phyloP scores from a whole-genome alignment of 1,284 basidiomycete genomes.

The Austroboletus niveus region DNA sequence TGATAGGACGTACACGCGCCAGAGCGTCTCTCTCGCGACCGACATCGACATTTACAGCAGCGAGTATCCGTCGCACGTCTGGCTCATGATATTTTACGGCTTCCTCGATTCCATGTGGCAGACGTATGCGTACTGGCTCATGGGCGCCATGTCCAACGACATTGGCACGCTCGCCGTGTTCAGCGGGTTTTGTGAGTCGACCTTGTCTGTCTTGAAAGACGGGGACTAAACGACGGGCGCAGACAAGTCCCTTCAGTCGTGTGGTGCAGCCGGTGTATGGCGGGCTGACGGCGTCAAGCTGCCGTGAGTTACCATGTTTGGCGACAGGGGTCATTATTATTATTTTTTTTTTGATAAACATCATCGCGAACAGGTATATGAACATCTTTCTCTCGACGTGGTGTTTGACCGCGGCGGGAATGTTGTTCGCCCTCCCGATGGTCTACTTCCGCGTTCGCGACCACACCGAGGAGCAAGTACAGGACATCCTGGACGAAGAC shows the following conservation, averaged over 20 bases:
- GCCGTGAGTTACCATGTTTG: conserved; percentile 17
- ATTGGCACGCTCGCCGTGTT: conserved; percentile 34
- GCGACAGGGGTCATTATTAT: no score
- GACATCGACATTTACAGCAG: conserved; percentile 44
- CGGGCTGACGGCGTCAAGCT: conserved; percentile 23
- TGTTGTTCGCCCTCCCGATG: conserved; percentile 40
- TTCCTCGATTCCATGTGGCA: conserved; percentile 60
- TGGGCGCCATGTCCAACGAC: conserved; percentile 36
- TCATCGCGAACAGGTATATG: conserved; percentile 30
- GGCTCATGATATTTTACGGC: conserved; percentile 45
- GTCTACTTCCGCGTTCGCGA: conserved; percentile 37
- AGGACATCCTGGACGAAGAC: neutral
- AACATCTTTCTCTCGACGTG: conserved; percentile 40
- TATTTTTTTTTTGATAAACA: neutral
- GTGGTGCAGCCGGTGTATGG: conserved; percentile 32
- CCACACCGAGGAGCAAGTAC: conserved; percentile 21
- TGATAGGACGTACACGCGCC: conserved; percentile 49
- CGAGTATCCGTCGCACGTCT: conserved; percentile 40
- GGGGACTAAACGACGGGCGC: neutral
- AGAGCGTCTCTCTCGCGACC: conserved; percentile 20
- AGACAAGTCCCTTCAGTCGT: conserved; percentile 33
- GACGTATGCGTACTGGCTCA: conserved; percentile 55
- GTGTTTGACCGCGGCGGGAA: conserved; percentile 34
- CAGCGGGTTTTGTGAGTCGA: conserved; percentile 30
- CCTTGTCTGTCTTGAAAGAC: neutral